Conservation (phyloP, 1,139 yeast genomes). For the Taphrina betulina region DNA sequence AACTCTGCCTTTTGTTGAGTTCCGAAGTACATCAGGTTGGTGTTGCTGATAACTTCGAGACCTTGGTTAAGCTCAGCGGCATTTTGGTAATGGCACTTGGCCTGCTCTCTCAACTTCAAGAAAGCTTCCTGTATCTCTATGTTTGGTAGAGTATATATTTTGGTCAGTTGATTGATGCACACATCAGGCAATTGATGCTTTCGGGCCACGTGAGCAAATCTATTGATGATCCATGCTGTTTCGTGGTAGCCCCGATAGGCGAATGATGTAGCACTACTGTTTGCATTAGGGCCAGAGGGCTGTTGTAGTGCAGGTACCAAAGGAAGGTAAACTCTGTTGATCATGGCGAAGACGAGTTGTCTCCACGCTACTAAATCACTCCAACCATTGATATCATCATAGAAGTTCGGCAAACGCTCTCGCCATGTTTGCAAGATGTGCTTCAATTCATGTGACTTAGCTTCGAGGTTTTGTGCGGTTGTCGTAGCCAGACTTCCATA, state of each 20-base stretch:
- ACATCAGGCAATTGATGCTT: conserved; percentile 97
- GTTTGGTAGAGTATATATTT: conserved; percentile 92
- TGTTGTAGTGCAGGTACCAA: conserved; percentile 83
- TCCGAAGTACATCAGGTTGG: conserved; percentile 91
- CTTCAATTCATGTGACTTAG: conserved; percentile 89
- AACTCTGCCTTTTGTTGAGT: conserved; percentile 98
- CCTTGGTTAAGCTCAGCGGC: conserved; percentile 87
- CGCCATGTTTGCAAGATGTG: conserved; percentile 97
- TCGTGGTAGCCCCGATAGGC: conserved; percentile 98
- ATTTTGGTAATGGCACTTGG: conserved; percentile 93
- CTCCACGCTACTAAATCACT: conserved; percentile 98
- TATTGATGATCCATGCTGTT: conserved; percentile 96
- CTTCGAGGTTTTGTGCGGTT: conserved; percentile 85
- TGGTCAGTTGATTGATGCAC: conserved; percentile 85
- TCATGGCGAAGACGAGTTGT: conserved; percentile 96
- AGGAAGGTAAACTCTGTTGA: conserved; percentile 91
- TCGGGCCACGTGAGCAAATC: conserved; percentile 98
- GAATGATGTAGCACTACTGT: conserved; percentile 58
- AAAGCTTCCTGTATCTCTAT: conserved; percentile 98
- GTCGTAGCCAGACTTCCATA: conserved; percentile 86
- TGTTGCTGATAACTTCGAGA: conserved; percentile 91
- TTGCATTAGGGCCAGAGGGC: conserved; percentile 48
- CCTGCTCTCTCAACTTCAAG: conserved; percentile 91
- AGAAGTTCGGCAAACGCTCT: conserved; percentile 88
- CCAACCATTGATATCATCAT: conserved; percentile 99